Base-by-base conservation (phyloP, 2,329 filamentous ascomycete species). In the Dendrostoma leiphaemia region DNA sequence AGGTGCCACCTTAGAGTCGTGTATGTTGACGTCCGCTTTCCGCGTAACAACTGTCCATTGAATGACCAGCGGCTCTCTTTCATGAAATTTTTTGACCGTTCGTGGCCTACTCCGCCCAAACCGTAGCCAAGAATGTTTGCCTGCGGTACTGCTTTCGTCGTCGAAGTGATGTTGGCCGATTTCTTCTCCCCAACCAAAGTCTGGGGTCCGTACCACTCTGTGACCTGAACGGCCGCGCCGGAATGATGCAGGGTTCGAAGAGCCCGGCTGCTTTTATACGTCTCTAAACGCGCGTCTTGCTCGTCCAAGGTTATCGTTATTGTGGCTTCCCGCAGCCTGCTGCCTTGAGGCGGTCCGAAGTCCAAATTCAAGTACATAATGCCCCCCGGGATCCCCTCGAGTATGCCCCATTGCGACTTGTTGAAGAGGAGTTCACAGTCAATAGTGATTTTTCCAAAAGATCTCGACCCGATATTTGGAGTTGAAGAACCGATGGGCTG, bases 1-100 rank as follows among this genome's bases (percentile, higher is more conserved):
- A 69, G 58, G 12, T 65, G 53, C 67, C 67, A 69, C 40, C 61
- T 59, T 2, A 69, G 54, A 8, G 63, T 60, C 24, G 60, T 64
- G 57, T 64, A 64, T 19, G 54, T 49, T 55, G 51, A 58, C 35
- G 44, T 58, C 19, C 53, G 46, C 35, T 41, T 34, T 34, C 61
- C 59, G 0, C 58, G 54, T 28, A 58, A 57, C 15, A 61, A 31
- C 6, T 60, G 56, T 15, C 64, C 59, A n/a, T 60, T 57, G 48
- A 67, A 64, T 8, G 48, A 61, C 65, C 65, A 67, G 6, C 61
- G 59, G 28, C 61, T 60, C 26, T 59, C 49, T 37, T 60, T 54
- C 34, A 58, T 31, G 15, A 47, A 56, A 3, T 44, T 29, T 32
- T 55, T 62, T 21, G 63, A 43, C 0, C 58, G 60, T 17, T 64